phyloP scores from a whole-genome alignment of 169 alveolate genomes.

The Babesia ovata region DNA sequence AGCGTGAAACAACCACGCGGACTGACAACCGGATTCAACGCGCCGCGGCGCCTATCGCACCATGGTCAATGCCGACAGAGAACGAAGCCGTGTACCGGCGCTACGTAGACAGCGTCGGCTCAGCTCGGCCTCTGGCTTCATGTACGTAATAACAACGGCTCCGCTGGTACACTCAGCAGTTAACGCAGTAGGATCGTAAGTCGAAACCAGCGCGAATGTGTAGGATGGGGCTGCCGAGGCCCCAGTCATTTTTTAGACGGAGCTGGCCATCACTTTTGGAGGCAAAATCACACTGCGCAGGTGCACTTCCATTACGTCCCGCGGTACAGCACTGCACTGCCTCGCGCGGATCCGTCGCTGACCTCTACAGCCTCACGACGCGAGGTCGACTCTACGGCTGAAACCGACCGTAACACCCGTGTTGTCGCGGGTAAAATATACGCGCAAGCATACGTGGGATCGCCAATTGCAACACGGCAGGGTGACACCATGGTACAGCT shows the following conservation, averaged over 20 bases:
- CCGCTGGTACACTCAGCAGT: background rate
- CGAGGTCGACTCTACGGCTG: conserved; percentile 5
- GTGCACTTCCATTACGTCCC: background rate
- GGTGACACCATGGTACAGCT: conserved; percentile 48
- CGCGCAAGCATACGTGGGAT: background rate
- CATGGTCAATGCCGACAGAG: no score
- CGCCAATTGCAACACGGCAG: background rate
- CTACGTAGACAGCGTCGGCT: no score
- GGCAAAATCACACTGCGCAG: background rate
- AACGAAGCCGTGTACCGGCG: no score
- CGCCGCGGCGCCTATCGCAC: no score
- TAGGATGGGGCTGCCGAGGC: conserved; percentile 52
- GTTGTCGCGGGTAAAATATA: background rate
- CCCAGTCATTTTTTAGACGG: conserved; percentile 16
- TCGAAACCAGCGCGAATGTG: conserved; percentile 4
- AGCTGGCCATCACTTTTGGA: background rate
- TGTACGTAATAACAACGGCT: no score
- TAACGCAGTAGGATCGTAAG: background rate
- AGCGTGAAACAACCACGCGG: no score
- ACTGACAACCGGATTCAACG: no score
- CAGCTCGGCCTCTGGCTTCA: no score
- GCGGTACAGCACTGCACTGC: conserved; percentile 3
- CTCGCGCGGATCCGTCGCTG: conserved; percentile 21
- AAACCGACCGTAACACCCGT: background rate
- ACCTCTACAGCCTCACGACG: conserved; percentile 11